These are phyloP conservation scores for Kodamaea sagamina DNA, from an alignment of 805 yeast species.

Conservation along the genomic window DNA sequence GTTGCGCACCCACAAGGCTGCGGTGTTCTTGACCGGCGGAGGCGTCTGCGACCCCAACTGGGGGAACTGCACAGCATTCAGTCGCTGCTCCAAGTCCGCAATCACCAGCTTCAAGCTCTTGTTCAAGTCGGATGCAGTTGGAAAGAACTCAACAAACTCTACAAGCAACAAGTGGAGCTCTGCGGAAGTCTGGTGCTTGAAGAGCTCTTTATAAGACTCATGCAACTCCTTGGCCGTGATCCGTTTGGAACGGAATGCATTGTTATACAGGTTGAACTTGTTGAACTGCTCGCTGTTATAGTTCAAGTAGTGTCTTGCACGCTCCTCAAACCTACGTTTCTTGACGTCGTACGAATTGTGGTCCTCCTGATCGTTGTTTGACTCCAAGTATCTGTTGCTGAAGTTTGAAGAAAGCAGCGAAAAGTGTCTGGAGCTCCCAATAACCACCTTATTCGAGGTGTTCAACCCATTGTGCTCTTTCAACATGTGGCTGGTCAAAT, in stretches of 20 bases:
- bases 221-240: slow-evolving; percentile 52
- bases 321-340: slow-evolving; percentile 68
- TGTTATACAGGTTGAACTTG: slow-evolving; percentile 52
- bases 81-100: slow-evolving; percentile 23
- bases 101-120: slow-evolving; percentile 35
- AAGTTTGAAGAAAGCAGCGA: slow-evolving; percentile 69
- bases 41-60: slow-evolving; percentile 36
- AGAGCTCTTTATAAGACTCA: slow-evolving; percentile 48
- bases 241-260: slow-evolving; percentile 45
- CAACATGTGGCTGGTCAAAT: slow-evolving; percentile 83
- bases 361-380: slow-evolving; percentile 26
- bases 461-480: slow-evolving; percentile 69
- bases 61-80: slow-evolving; percentile 49
- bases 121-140: slow-evolving; percentile 46
- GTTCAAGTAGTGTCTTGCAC: slow-evolving; percentile 78
- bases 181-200: slow-evolving; percentile 39
- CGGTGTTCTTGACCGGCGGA: slow-evolving; percentile 9
- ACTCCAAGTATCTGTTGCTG: slow-evolving; percentile 22
- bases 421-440: slow-evolving; percentile 42
- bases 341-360: slow-evolving; percentile 51
- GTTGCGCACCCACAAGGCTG: slow-evolving; percentile 17
- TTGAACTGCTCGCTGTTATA: slow-evolving; percentile 50
- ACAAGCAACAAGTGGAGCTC: slow-evolving; percentile 60
- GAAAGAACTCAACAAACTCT: slow-evolving; percentile 61
- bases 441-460: slow-evolving; percentile 42